A percentile compares a stretch with the other conserved stretches of the same genome.
phyloP scores from a whole-genome alignment of 1,284 basidiomycete species.

The Irpex sp. region DNA sequence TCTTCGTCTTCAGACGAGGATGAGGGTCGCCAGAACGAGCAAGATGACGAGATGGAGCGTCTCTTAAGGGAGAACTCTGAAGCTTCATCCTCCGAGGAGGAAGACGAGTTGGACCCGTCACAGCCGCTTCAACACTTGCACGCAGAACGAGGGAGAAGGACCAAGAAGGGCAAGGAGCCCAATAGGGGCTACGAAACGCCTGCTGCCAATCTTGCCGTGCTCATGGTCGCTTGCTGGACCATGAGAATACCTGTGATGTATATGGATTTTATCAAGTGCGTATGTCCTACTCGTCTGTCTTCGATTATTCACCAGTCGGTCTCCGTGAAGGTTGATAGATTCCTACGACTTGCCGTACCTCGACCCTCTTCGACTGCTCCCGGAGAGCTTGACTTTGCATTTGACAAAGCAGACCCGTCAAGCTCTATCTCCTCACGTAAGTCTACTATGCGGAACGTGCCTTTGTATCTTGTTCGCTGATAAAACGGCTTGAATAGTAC shows the following conservation, averaged over 20 bases:
- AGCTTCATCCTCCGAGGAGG: slow-evolving; percentile 14
- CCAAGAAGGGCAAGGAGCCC: slow-evolving; percentile 24
- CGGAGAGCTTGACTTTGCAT: slow-evolving; percentile 57
- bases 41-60: slow-evolving; percentile 8
- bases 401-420: slow-evolving; percentile 63
- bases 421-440: slow-evolving; percentile 65
- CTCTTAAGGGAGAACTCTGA: slow-evolving; percentile 13
- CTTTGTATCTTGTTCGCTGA: neutral
- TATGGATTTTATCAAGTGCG: slow-evolving; percentile 66
- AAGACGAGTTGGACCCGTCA: slow-evolving; percentile 28
- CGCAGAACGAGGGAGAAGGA: slow-evolving; percentile 29
- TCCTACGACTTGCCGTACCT: slow-evolving; percentile 78
- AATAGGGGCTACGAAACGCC: slow-evolving; percentile 43
- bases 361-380: slow-evolving; percentile 63
- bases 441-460: slow-evolving; percentile 18
- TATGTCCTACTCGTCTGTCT: too few species aligned
- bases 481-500: slow-evolving; percentile 35
- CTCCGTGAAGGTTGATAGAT: slow-evolving; percentile 55
- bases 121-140: slow-evolving; percentile 46
- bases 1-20: neutral
- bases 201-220: slow-evolving; percentile 55
- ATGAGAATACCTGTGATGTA: slow-evolving; percentile 72
- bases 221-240: slow-evolving; percentile 73
- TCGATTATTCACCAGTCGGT: neutral
- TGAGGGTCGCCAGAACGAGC: neutral